Conservation (phyloP, 176 grass and related monocot species). For the Alloteropsis semialata region DNA sequence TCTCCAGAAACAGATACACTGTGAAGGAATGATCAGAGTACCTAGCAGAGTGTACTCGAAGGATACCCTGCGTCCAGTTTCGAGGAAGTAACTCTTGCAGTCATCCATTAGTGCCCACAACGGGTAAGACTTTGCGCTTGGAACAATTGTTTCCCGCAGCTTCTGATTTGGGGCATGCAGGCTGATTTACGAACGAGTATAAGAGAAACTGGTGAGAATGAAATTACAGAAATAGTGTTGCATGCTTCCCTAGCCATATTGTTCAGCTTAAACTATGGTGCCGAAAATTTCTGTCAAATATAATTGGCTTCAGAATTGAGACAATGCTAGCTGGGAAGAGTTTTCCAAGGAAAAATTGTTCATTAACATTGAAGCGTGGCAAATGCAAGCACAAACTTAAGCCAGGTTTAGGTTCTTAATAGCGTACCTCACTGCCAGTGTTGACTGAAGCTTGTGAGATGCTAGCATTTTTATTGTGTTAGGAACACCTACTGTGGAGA, state of each 20-base stretch:
- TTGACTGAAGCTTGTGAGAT: conserved; percentile 89
- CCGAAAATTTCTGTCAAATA: not conserved
- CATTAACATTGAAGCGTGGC: not conserved
- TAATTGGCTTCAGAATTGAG: not conserved
- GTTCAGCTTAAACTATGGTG: not conserved
- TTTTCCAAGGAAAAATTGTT: not conserved
- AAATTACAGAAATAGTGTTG: not conserved
- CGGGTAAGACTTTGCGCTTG: conserved; percentile 89
- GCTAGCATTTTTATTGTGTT: conserved; percentile 90
- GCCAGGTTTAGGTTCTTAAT: not conserved
- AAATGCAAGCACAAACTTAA: not conserved
- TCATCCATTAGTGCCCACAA: conserved; percentile 80
- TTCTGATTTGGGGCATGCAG: conserved; percentile 87
- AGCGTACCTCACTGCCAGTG: conserved; percentile 79
- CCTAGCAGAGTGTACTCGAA: conserved; percentile 98
- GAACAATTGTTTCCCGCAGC: conserved; percentile 83
- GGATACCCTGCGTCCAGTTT: conserved; percentile 82
- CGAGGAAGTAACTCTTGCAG: conserved; percentile 73
- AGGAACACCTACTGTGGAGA: conserved; percentile 96
- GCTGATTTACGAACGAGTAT: conserved; percentile 46
- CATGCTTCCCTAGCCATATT: not conserved
- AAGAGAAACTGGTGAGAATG: not conserved
- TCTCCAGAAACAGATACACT: not conserved
- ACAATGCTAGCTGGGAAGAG: not conserved
- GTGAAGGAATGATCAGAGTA: conserved; percentile 4